Percentiles rank a stretch among this genome's conserved stretches.
These are phyloP conservation scores for Monilinia laxa DNA, from an alignment of 2,329 filamentous ascomycete species.

Conservation along the genomic window DNA sequence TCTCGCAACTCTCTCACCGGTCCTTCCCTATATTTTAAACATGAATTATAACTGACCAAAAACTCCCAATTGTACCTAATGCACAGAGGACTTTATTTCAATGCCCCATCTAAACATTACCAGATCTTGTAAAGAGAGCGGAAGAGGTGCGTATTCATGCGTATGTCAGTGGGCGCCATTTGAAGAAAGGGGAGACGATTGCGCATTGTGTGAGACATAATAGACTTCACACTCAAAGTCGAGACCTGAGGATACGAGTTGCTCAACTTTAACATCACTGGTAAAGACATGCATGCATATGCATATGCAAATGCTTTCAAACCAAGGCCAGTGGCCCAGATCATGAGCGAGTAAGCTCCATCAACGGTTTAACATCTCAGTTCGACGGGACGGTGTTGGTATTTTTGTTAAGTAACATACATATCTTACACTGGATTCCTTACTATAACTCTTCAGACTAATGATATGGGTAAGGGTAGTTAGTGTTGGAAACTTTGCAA, in stretches of 20 bases:
- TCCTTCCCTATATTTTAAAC: not conserved
- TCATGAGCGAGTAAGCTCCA: not conserved
- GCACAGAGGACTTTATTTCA: too few relatives aligned
- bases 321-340: conserved; percentile 3
- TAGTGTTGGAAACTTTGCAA: not conserved
- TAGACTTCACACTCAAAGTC: not conserved
- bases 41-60: not conserved
- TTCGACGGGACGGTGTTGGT: not conserved
- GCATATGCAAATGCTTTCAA: not conserved
- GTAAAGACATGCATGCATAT: not conserved
- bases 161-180: too few relatives aligned
- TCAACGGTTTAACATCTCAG: not conserved
- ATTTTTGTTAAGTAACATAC: not conserved
- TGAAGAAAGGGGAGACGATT: too few relatives aligned
- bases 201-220: too few relatives aligned
- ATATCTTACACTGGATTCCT: not conserved
- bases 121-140: not conserved
- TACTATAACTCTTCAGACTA: not conserved
- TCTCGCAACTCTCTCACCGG: not conserved
- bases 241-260: not conserved
- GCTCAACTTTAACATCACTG: not conserved
- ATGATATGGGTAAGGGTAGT: not conserved
- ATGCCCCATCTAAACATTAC: not conserved
- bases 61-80: not conserved
- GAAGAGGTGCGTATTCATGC: too few relatives aligned